Evolutionary conservation across 805 yeast genomes (phyloP).

Genomic region (Candida wancherniae): DNA sequence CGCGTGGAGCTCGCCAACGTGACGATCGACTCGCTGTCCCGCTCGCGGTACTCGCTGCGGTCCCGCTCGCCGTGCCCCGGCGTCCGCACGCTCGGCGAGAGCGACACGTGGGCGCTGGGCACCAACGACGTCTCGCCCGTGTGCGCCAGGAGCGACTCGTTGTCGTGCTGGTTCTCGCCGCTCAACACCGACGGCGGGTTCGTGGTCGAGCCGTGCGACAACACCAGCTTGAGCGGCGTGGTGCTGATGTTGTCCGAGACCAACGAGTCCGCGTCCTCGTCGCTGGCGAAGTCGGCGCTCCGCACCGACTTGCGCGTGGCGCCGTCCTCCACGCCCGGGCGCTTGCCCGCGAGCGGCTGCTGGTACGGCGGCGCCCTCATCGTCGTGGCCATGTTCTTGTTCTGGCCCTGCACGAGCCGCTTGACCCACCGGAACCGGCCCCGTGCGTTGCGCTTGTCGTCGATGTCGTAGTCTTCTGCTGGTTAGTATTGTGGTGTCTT

Average conservation of each 20-base stretch:
- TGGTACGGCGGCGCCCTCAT: slow-evolving; percentile 11
- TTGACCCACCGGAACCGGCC: slow-evolving; percentile 39
- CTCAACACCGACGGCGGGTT: slow-evolving; percentile 38
- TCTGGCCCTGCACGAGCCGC: slow-evolving; percentile 36
- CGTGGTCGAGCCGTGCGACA: slow-evolving; percentile 35
- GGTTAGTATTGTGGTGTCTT: no score
- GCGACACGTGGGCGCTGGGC: slow-evolving; percentile 30
- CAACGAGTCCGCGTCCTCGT: slow-evolving; percentile 11
- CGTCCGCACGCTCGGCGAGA: slow-evolving; percentile 12
- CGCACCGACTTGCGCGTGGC: slow-evolving; percentile 3
- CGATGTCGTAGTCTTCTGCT: slow-evolving; percentile 7
- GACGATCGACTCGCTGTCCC: slow-evolving; percentile 41
- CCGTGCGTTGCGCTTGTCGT: slow-evolving; percentile 26
- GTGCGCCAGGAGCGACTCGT: slow-evolving; percentile 34
- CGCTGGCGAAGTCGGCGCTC: slow-evolving; percentile 15
- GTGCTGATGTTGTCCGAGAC: slow-evolving; percentile 41
- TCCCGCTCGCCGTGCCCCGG: slow-evolving; percentile 11
- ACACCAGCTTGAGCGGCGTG: slow-evolving; percentile 43
- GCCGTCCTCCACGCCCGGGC: slow-evolving; percentile 1
- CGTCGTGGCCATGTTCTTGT: slow-evolving; percentile 12
- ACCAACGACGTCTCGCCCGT: slow-evolving; percentile 50
- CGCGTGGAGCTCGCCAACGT: slow-evolving; percentile 40
- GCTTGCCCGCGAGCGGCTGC: neutral
- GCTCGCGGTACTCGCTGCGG: slow-evolving; percentile 20
- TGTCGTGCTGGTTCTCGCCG: slow-evolving; percentile 25